These are phyloP conservation scores for Ophiorrhiza pumila DNA, from an alignment of 257 asterid genomes.

Conservation along the genomic window DNA sequence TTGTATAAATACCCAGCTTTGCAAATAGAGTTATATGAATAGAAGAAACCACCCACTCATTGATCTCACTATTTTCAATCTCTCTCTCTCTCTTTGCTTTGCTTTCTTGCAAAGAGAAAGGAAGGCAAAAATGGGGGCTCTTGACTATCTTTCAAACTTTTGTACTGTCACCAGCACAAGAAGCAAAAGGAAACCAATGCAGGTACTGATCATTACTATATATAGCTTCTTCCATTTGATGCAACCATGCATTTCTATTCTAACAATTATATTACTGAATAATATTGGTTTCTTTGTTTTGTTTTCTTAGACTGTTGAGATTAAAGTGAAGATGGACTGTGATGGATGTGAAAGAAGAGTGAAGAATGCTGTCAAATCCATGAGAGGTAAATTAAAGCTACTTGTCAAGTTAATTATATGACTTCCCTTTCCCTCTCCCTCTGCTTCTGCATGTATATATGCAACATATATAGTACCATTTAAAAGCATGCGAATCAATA, in stretches of 20 bases:
- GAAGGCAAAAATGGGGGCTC: slow-evolving; percentile 64
- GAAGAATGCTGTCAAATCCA: slow-evolving; percentile 59
- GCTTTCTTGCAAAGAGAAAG: slow-evolving; percentile 23
- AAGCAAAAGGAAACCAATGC: slow-evolving; percentile 69
- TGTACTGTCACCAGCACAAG: slow-evolving; percentile 67
- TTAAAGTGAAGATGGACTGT: slow-evolving; percentile 87
- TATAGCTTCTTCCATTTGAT: too few relatives aligned
- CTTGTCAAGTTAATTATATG: not conserved
- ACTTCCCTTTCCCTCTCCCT: not conserved
- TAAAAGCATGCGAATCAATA: too few relatives aligned
- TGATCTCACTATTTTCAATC: not conserved
- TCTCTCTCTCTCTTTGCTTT: slow-evolving; percentile 14
- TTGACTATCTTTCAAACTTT: slow-evolving; percentile 76
- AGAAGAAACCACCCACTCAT: not conserved
- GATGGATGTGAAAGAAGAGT: slow-evolving; percentile 96
- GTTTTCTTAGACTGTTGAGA: slow-evolving; percentile 70
- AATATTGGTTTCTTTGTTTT: not conserved
- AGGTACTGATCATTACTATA: slow-evolving; percentile 38
- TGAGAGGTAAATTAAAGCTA: slow-evolving; percentile 76
- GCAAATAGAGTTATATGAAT: not conserved
- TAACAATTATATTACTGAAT: not conserved
- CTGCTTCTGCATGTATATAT: too few relatives aligned
- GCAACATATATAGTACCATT: too few relatives aligned
- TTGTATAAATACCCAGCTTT: slow-evolving; percentile 16
- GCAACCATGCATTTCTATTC: not conserved